Evolutionary conservation across 1,284 basidiomycete species (phyloP).

Genomic region (Ceratorhiza oryzae-sativae): DNA sequence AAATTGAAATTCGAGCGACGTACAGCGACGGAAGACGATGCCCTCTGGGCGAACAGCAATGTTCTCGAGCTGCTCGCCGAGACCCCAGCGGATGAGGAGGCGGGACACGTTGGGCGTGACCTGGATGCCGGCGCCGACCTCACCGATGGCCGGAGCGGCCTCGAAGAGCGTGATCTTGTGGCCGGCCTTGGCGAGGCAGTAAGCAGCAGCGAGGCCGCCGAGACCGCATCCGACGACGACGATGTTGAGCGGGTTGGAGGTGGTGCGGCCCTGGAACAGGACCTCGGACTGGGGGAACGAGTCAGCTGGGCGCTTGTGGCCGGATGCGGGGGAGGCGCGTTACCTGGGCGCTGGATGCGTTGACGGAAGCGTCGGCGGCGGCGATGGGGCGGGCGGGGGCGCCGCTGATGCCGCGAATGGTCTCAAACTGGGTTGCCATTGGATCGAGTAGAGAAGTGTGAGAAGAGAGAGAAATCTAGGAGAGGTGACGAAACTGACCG

Average conservation of each 20-base stretch:
- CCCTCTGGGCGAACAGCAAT: slow-evolving; percentile 56
- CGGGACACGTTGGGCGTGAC: slow-evolving; percentile 59
- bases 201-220: slow-evolving; percentile 58
- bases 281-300: slow-evolving; percentile 2
- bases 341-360: slow-evolving; percentile 11
- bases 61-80: slow-evolving; percentile 54
- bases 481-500: slow-evolving; percentile 24
- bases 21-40: slow-evolving; percentile 59
- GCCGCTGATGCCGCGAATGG: not conserved
- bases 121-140: slow-evolving; percentile 62
- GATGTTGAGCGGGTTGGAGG: slow-evolving; percentile 54
- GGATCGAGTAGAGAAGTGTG: not conserved
- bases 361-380: slow-evolving; percentile 24
- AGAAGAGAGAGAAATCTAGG: slow-evolving; percentile 29
- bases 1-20: slow-evolving; percentile 40
- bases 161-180: slow-evolving; percentile 59
- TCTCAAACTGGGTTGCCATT: not conserved
- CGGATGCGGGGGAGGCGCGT: slow-evolving; percentile 2
- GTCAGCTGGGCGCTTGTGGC: not conserved
- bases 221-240: slow-evolving; percentile 59
- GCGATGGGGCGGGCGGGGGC: not conserved
- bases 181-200: slow-evolving; percentile 56
- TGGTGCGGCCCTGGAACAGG: slow-evolving; percentile 42
- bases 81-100: slow-evolving; percentile 62
- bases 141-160: slow-evolving; percentile 54